Conservation (phyloP, 2,329 filamentous ascomycete genomes). For the Aspergillus sp. region DNA sequence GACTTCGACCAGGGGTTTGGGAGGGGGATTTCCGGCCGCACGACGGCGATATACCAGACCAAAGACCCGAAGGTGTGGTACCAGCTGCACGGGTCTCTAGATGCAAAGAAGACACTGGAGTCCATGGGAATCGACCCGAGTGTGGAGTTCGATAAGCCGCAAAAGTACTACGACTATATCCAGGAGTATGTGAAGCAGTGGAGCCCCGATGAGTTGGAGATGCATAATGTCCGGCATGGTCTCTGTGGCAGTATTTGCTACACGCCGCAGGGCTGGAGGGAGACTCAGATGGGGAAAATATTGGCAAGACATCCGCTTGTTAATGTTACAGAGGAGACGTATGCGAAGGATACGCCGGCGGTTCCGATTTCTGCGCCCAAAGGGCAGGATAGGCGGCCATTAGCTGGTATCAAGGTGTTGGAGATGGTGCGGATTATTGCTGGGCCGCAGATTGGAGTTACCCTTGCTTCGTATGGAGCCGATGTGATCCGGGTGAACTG, state of each 20-base stretch:
- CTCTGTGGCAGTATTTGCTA: constrained; percentile 46
- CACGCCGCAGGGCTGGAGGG: not conserved
- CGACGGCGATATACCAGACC: constrained; percentile 51
- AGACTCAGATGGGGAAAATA: not conserved
- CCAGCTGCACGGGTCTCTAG: constrained; percentile 52
- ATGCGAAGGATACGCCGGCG: not conserved
- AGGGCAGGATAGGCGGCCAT: constrained; percentile 26
- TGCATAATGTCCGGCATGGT: constrained; percentile 42
- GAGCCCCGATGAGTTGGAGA: constrained; percentile 44
- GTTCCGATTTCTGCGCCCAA: not conserved
- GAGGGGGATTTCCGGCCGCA: constrained; percentile 38
- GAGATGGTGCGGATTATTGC: constrained; percentile 43
- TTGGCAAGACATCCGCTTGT: not conserved
- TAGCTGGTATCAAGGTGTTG: constrained; percentile 52
- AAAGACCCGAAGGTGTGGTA: constrained; percentile 48
- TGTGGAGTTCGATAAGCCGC: not conserved
- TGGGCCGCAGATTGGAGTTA: constrained; percentile 44
- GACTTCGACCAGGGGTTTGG: constrained; percentile 1
- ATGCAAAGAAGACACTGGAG: constrained; percentile 32
- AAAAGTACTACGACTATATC: constrained; percentile 26
- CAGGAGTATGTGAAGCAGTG: constrained; percentile 31
- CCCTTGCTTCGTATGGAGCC: constrained; percentile 47
- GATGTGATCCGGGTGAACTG: constrained; percentile 50
- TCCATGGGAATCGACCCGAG: not conserved
- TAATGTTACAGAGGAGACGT: not conserved